Base-by-base conservation (phyloP, 1,284 basidiomycete species). In the Moniliophthora roreri region DNA sequence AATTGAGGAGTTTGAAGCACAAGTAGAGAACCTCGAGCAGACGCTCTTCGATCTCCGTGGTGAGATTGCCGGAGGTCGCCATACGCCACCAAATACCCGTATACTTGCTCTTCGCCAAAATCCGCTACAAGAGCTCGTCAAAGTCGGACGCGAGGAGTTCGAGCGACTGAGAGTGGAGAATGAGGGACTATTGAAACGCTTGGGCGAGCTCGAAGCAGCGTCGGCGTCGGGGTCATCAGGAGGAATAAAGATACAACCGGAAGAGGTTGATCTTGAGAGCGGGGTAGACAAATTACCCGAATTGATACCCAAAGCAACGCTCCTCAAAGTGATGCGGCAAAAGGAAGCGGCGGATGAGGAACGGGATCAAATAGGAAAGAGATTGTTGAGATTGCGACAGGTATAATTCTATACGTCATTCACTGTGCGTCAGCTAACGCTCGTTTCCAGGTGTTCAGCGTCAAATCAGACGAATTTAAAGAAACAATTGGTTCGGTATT, bases 401-500 rank as follows among this genome's bases (percentile, higher is more conserved):
- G 82, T 85, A 51, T 16, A 65, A 54, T 15, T 38, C 45, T 16
- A 1, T 42, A 32, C 2, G 45, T 36, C 45, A 5, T 55, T 18
- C n/a, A 4, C 39, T 36, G 42, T 28, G 20, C 16, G 24, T 34
- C 18, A 41, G 24, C 6, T 40, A 24, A 35, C 11, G 24, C 37
- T 28, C 9, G 52, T 41, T n/a, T n/a, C 2, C 60, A 88, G 82
- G 77, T 88, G 1, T 94, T 89, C 64, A 69, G 75, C 0, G 81
- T 83, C 34, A 95, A 93, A 67, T 84, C 84, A 3, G 79, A 82
- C 46, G 91, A 94, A 63, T 93, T 95, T 69, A 78, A 87, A 15
- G 88, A 91, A 60, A 85, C 89, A 11, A 85, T 94, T 47, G 83
- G 84, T 0, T 82, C 85, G 0, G 84, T 95, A 41, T 80, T 95